A percentile compares a stretch with the other conserved stretches of the same genome.
Evolutionary conservation across 108 stramenopile genomes (phyloP).

Genomic region (Nitzschia sp.): DNA sequence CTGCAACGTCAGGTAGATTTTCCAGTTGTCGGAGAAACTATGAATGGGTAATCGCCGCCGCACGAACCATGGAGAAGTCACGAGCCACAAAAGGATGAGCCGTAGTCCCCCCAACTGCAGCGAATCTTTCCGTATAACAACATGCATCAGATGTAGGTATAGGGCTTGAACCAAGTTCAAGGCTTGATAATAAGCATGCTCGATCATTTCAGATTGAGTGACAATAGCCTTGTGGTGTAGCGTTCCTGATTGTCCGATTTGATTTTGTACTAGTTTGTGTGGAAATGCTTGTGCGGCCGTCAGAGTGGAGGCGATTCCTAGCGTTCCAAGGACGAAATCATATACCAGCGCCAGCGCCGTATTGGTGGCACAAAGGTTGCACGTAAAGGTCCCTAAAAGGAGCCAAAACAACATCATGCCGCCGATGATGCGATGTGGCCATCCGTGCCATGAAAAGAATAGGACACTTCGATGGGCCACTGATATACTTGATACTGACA

Average conservation of each 20-base stretch:
- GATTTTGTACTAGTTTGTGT: constrained; percentile 54
- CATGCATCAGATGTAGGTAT: constrained; percentile 52
- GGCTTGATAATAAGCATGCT: constrained; percentile 84
- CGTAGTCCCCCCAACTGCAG: neutral
- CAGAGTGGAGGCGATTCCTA: constrained; percentile 62
- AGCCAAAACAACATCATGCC: constrained; percentile 41
- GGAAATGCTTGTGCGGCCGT: constrained; percentile 81
- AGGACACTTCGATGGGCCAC: neutral
- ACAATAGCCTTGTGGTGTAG: constrained; percentile 69
- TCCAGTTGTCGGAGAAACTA: constrained; percentile 74
- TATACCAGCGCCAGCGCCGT: constrained; percentile 36
- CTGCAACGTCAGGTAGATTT: constrained; percentile 31
- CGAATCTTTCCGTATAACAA: neutral
- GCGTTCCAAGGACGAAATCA: constrained; percentile 60
- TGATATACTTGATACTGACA: neutral
- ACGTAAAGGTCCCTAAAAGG: constrained; percentile 30
- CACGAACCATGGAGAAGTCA: constrained; percentile 72
- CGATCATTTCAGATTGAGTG: constrained; percentile 87
- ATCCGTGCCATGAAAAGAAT: constrained; percentile 34
- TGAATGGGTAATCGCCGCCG: constrained; percentile 76
- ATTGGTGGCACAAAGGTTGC: neutral
- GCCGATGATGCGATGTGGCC: constrained; percentile 46
- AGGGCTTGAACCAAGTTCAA: constrained; percentile 75
- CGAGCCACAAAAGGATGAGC: constrained; percentile 30
- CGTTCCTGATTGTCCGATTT: constrained; percentile 67